phyloP scores from a whole-genome alignment of 371 early-diverging fungal species.

The Encephalitozoon cuniculi region DNA sequence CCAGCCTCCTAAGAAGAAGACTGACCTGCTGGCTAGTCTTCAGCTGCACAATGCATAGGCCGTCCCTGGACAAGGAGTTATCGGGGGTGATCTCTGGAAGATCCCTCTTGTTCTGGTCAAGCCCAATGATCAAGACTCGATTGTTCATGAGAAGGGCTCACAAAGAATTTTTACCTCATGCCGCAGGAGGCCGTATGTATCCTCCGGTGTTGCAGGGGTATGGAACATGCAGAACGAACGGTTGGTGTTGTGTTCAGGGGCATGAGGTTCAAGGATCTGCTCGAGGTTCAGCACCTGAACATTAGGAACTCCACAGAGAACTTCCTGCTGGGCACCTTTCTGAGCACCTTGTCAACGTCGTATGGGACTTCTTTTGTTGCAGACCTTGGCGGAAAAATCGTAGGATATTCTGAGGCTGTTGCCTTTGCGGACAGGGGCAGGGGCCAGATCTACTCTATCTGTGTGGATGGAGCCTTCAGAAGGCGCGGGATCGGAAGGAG shows the following conservation, averaged over 20 bases:
- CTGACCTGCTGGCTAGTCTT: not conserved
- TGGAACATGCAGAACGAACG: not conserved
- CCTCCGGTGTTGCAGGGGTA: not conserved
- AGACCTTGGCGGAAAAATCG: not conserved
- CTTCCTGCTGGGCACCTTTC: not conserved
- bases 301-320: not conserved
- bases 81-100: not conserved
- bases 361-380: not conserved
- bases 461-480: not conserved
- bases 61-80: not conserved
- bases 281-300: not conserved
- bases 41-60: not conserved
- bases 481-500: not conserved
- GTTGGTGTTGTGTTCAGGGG: not conserved
- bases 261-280: not conserved
- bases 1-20: not conserved
- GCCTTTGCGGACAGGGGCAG: not conserved
- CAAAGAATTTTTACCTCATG: not conserved
- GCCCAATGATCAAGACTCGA: not conserved
- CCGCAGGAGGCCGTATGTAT: not conserved
- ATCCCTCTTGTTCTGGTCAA: not conserved
- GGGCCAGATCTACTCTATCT: constrained; percentile 1
- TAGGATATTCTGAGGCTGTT: not conserved
- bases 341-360: not conserved
- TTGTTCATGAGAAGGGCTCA: constrained; percentile 3